Percentiles rank a stretch among this genome's conserved stretches.
phyloP scores from a whole-genome alignment of 345 rosid species.

The Kernera saxatilis region DNA sequence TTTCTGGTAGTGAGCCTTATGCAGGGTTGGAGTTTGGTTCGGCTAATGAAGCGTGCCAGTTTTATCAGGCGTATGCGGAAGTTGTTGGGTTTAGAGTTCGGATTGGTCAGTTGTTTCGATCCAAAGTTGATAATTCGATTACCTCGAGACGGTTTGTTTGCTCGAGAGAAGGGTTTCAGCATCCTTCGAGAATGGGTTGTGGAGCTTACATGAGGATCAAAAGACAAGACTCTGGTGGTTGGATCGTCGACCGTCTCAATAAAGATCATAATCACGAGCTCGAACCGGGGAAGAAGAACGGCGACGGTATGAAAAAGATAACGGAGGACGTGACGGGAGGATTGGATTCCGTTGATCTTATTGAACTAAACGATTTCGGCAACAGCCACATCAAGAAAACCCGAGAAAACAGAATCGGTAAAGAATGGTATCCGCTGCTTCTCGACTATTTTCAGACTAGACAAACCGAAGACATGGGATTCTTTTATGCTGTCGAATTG shows the following conservation, averaged over 20 bases:
- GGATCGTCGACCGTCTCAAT: slow-evolving; percentile 80
- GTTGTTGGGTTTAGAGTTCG: slow-evolving; percentile 71
- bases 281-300: slow-evolving; percentile 38
- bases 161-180: slow-evolving; percentile 95
- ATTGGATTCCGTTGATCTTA: slow-evolving; percentile 41
- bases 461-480: slow-evolving; percentile 83
- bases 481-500: slow-evolving; percentile 66
- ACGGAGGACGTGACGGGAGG: slow-evolving; percentile 47
- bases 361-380: slow-evolving; percentile 33
- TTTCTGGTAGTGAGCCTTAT: slow-evolving; percentile 42
- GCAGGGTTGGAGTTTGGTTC: slow-evolving; percentile 68
- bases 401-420: slow-evolving; percentile 51
- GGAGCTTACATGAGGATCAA: slow-evolving; percentile 94
- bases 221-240: slow-evolving; percentile 67
- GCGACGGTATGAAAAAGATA: slow-evolving; percentile 47
- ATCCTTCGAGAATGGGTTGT: slow-evolving; percentile 90
- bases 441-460: slow-evolving; percentile 64
- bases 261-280: slow-evolving; percentile 81
- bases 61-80: slow-evolving; percentile 63
- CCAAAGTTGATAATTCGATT: slow-evolving; percentile 71
- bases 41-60: slow-evolving; percentile 75
- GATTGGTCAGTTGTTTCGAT: slow-evolving; percentile 87
- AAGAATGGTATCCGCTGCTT: slow-evolving; percentile 68
- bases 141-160: slow-evolving; percentile 90
- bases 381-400: slow-evolving; percentile 26